Evolutionary conservation across 208 protist species (phyloP), one percentile per base, ranked within the genome.

Genomic region (Endotrypanum monterogeii): DNA sequence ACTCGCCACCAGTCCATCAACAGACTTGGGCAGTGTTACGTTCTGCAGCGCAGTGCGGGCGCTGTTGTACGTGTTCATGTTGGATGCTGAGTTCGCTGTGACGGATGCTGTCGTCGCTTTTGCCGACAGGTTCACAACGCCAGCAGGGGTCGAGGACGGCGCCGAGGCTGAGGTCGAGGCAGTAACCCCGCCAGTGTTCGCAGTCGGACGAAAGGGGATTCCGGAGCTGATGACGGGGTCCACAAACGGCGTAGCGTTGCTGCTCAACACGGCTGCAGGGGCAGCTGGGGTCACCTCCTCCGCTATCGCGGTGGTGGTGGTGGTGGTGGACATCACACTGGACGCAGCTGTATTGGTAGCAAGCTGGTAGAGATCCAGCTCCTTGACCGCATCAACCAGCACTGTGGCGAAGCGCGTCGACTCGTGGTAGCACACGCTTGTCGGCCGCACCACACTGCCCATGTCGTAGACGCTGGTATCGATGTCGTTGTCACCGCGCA

Each of bases 361-460:
- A 62, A 91, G 77, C 66, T 91, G 84, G 52, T 78, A 86, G 65
- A 89, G 82, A 39, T 86, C 67, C 6, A 89, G 80, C 18, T 77
- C 66, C 55, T 68, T 79, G 23, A 78, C 63, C 39, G 48, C 37
- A 68, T 87, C 83, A 12, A 87, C 79, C 1, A 91, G 74, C 52
- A 89, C 73, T 55, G 67, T 79, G 30, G 76, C 82, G 57, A 85
- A 88, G 76, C 70, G 71, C 11, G 69, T 58, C 12, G 80, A 83
- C 48, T 87, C 81, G 76, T 89, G 89, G 71, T 92, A 95, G 75
- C 91, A 91, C 28, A 94, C 80, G 25, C 88, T 90, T 35, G 77
- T 71, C 3, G 79, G 80, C 9, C 82, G 78, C 12, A 86, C 73
- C 16, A 28, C 32, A 30, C 41, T 46, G 62, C 58, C 50, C 71